Evolutionary conservation across 345 rosid species (phyloP), one percentile per base, ranked within the genome.

Genomic region (Raphanus raphanistrum): DNA sequence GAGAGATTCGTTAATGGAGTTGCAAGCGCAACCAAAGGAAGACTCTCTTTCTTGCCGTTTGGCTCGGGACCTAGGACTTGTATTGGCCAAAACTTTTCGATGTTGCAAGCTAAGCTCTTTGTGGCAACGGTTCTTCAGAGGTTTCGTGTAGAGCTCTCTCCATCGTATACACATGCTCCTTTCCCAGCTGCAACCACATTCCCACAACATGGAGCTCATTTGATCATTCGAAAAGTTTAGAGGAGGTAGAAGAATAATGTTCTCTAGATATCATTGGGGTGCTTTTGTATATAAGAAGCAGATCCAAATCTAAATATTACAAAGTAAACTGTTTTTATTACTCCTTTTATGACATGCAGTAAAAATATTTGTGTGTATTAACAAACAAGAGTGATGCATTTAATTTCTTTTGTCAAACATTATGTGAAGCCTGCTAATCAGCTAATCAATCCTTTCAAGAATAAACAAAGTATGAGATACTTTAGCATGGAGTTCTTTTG

Each of bases 161-260:
- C 86, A 6, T 61, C 79, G 3, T 88, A 86, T 64, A 80, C 70
- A 4, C 91, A 88, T 76, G 86, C 91, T 74, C 89, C 91, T 10
- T 25, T 75, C 61, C 57, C 74, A 2, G 59, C 79, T 74, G 78
- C 75, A 4, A 78, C 86, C 11, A 75, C 87, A 27, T 83, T 80
- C 16, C 89, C 89, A 11, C 84, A 86, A 63, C 77, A 77, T 68
- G 89, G 89, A 58, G 84, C 84, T 41, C 86, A 77, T 21, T 15
- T 86, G 29, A 80, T 83, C 63, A 73, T 88, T 36, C 69, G 70
- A 0, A 82, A 80, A 70, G 29, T 71, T 25, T 67, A 63, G 26
- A 31, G 27, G 12, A 59, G 17, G 33, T 72, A 68, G 67, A 61
- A 58, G 28, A 21, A 21, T 21, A 21, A 21, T 21, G 21, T 21